phyloP scores from a whole-genome alignment of 1,284 basidiomycete genomes.

The Sporisorium scitamineum region DNA sequence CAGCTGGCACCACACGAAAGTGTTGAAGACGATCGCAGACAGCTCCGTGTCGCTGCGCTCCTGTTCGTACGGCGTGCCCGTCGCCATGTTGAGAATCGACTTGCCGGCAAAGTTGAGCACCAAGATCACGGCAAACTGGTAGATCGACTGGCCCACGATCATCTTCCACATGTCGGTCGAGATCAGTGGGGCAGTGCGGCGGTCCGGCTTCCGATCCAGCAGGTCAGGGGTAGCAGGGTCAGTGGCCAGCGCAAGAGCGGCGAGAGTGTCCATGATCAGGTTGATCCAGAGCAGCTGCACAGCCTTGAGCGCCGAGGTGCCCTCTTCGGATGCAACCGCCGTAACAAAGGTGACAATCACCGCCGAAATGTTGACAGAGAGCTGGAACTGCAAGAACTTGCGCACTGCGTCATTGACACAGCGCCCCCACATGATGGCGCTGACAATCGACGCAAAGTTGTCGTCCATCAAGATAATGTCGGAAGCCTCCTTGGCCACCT shows the following conservation, averaged over 20 bases:
- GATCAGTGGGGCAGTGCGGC: constrained; percentile 87
- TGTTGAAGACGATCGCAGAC: constrained; percentile 92
- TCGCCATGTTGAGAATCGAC: constrained; percentile 74
- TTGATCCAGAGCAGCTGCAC: constrained; percentile 98
- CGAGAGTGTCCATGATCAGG: constrained; percentile 94
- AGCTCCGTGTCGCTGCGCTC: constrained; percentile 74
- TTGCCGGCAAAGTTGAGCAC: constrained; percentile 88
- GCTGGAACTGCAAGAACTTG: constrained; percentile 98
- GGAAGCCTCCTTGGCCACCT: constrained; percentile 98
- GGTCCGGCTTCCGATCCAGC: constrained; percentile 90
- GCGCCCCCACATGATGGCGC: constrained; percentile 98
- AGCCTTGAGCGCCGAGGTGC: constrained; percentile 87
- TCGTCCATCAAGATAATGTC: constrained; percentile 98
- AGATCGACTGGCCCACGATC: constrained; percentile 88
- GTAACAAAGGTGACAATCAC: constrained; percentile 93
- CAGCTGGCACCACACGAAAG: constrained; percentile 85
- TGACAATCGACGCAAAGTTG: constrained; percentile 93
- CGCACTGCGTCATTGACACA: constrained; percentile 97
- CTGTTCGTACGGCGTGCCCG: constrained; percentile 64
- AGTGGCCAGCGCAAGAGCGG: constrained; percentile 94
- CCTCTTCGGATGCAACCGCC: constrained; percentile 81
- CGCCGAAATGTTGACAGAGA: constrained; percentile 94
- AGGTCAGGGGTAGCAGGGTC: constrained; percentile 87
- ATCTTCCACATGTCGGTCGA: constrained; percentile 84
- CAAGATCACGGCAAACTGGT: constrained; percentile 86